phyloP scores from a whole-genome alignment of 768 basidiomycete species.

The Naematelia encephala region DNA sequence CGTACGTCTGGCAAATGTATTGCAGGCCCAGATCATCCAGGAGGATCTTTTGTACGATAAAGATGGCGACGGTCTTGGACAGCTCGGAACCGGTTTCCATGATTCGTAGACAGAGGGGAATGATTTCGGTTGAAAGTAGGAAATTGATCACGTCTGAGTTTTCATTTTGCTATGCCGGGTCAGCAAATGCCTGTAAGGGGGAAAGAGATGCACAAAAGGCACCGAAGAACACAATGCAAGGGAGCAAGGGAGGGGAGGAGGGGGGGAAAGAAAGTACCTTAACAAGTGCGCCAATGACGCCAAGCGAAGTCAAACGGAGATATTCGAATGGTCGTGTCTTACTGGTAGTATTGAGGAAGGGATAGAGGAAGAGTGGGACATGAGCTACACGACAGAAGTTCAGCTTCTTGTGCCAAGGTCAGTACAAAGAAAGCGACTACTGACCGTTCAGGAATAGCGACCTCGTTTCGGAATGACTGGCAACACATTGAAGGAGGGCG shows the following conservation, averaged over 20 bases:
- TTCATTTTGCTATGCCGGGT: constrained; percentile 79
- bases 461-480: constrained; percentile 92
- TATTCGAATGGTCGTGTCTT: constrained; percentile 99
- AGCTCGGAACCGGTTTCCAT: constrained; percentile 99
- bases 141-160: constrained; percentile 99
- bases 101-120: constrained; percentile 96
- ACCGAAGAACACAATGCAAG: neutral
- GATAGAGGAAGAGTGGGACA: constrained; percentile 91
- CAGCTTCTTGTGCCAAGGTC: neutral
- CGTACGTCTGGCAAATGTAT: constrained; percentile 99
- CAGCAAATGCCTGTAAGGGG: constrained; percentile 1
- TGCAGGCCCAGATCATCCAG: constrained; percentile 96
- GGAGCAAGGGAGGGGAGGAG: neutral
- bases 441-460: constrained; percentile 89
- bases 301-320: constrained; percentile 96
- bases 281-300: constrained; percentile 97
- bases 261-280: constrained; percentile 60
- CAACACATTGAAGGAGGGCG: constrained; percentile 95
- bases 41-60: constrained; percentile 94
- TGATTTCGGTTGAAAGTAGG: constrained; percentile 97
- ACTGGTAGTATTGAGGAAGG: constrained; percentile 96
- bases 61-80: constrained; percentile 98
- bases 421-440: constrained; percentile 22
- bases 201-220: neutral
- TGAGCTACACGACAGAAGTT: constrained; percentile 61